These are phyloP conservation scores for Rehmannia glutinosa DNA, from an alignment of 257 asterid species.

Conservation along the genomic window DNA sequence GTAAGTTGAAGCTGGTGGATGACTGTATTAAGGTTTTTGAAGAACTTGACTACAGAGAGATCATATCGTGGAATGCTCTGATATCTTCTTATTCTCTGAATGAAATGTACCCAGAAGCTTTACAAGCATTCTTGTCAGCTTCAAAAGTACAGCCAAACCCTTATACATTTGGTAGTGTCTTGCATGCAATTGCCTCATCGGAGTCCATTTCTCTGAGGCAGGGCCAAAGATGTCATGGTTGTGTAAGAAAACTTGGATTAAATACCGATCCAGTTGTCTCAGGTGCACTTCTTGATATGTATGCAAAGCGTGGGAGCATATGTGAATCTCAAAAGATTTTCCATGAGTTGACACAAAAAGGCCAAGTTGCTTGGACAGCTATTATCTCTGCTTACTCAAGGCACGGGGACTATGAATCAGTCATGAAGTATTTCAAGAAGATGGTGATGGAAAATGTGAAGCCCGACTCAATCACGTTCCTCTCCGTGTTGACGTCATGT, in stretches of 20 bases:
- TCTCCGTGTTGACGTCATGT: conserved; percentile 76
- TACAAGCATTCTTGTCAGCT: conserved; percentile 47
- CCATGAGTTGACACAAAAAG: conserved; percentile 41
- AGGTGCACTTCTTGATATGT: conserved; percentile 89
- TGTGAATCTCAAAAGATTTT: conserved; percentile 64
- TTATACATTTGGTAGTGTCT: conserved; percentile 79
- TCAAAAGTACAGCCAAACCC: conserved; percentile 56
- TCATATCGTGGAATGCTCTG: conserved; percentile 77
- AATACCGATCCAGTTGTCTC: conserved; percentile 52
- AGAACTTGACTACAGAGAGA: conserved; percentile 54
- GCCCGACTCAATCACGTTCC: conserved; percentile 86
- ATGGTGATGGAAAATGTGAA: conserved; percentile 53
- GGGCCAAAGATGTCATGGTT: conserved; percentile 64
- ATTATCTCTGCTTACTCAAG: conserved; percentile 83
- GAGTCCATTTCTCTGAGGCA: conserved; percentile 70
- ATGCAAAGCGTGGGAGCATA: conserved; percentile 90
- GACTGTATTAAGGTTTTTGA: conserved; percentile 56
- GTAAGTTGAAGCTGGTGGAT: conserved; percentile 50
- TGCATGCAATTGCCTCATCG: conserved; percentile 79
- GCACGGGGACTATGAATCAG: conserved; percentile 77
- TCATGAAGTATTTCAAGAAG: conserved; percentile 55
- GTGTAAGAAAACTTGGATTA: conserved; percentile 55
- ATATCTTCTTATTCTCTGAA: conserved; percentile 72
- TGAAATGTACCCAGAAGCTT: conserved; percentile 71
- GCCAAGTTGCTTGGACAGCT: conserved; percentile 82